Evolutionary conservation across 106 monocot genomes (phyloP).

Genomic region (Chionographis japonica): DNA sequence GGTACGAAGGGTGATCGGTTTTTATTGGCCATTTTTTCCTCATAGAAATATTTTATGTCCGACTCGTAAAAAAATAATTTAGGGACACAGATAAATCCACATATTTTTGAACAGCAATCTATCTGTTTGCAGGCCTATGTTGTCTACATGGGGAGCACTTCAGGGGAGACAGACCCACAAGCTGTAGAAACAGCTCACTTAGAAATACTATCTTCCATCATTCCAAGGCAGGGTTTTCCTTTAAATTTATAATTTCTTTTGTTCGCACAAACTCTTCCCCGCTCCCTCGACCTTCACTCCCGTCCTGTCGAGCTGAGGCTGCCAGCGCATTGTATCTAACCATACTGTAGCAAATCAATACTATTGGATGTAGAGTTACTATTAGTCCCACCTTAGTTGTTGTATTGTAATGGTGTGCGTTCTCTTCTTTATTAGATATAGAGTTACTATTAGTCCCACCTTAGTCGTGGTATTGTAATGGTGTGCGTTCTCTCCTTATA

Average conservation of each 20-base stretch:
- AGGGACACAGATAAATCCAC: not conserved
- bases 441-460: too few species aligned
- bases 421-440: too few species aligned
- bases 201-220: slow-evolving; percentile 62
- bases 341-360: too few species aligned
- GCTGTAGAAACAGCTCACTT: slow-evolving; percentile 40
- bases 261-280: not conserved
- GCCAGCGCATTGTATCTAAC: too few species aligned
- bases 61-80: not conserved
- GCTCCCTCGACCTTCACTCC: too few species aligned
- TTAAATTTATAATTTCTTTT: not conserved
- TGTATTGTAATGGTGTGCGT: too few species aligned
- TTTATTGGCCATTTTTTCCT: not conserved
- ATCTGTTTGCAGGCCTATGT: slow-evolving; percentile 60
- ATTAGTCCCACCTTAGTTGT: too few species aligned
- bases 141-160: slow-evolving; percentile 76
- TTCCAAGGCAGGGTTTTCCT: slow-evolving; percentile 46
- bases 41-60: not conserved
- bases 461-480: too few species aligned
- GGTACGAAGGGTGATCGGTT: slow-evolving; percentile 18
- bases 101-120: not conserved
- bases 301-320: too few species aligned
- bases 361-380: too few species aligned
- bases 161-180: slow-evolving; percentile 20
- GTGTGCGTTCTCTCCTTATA: too few species aligned